Evolutionary conservation across 805 yeast species (phyloP).

Genomic region (Clavispora carvajalis): DNA sequence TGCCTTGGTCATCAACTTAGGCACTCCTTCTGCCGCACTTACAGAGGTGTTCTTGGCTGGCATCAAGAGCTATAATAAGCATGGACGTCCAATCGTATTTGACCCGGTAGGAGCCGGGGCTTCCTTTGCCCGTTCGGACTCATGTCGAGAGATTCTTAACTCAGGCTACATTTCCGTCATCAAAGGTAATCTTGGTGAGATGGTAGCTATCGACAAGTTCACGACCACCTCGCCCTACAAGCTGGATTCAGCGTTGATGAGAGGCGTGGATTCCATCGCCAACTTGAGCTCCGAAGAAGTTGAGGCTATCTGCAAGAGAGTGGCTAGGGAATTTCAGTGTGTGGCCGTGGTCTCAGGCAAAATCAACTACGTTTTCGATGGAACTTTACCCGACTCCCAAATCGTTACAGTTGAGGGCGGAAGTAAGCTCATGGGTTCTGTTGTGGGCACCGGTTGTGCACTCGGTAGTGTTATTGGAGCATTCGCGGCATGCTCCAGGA

Average conservation of each 20-base stretch:
- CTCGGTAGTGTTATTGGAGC: constrained; percentile 69
- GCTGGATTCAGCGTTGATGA: constrained; percentile 36
- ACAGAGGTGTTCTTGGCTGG: constrained; percentile 47
- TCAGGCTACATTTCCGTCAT: constrained; percentile 60
- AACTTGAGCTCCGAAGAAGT: constrained; percentile 20
- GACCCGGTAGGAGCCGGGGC: constrained; percentile 97
- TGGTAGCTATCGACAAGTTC: constrained; percentile 49
- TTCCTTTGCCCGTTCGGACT: constrained; percentile 47
- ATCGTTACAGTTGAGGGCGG: constrained; percentile 49
- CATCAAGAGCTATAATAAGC: constrained; percentile 49
- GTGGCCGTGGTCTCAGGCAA: constrained; percentile 71
- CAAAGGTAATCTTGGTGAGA: constrained; percentile 86
- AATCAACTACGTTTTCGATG: constrained; percentile 23
- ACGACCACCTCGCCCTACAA: constrained; percentile 15
- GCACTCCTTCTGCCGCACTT: constrained; percentile 52
- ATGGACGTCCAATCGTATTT: constrained; percentile 60
- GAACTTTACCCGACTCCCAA: constrained; percentile 6
- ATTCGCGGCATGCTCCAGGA: constrained; percentile 35
- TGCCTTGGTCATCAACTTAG: constrained; percentile 67
- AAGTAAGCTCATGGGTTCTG: constrained; percentile 51
- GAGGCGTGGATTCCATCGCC: constrained; percentile 63
- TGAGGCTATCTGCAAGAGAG: constrained; percentile 36
- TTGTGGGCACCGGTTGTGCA: constrained; percentile 84
- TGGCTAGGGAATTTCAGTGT: constrained; percentile 48
- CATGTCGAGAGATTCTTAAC: constrained; percentile 47